Evolutionary conservation across 106 monocot genomes (phyloP).

Genomic region (Hemerocallis citrina): DNA sequence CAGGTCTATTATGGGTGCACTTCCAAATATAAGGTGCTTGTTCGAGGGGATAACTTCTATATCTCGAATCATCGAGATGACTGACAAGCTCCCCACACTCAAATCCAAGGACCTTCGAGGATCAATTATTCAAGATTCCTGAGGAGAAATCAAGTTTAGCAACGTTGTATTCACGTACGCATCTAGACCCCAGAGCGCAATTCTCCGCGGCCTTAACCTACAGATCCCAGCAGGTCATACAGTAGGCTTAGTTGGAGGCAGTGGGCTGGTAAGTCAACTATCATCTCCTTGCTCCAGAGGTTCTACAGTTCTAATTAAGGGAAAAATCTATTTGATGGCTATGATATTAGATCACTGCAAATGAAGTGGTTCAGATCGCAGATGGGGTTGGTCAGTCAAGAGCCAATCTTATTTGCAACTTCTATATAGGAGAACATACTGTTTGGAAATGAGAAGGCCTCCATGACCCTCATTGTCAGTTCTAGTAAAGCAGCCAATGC

Average conservation of each 20-base stretch:
- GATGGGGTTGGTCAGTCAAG: conserved; percentile 35
- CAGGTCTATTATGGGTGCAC: conserved; percentile 22
- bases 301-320: conserved; percentile 30
- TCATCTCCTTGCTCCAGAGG: conserved; percentile 27
- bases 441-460: conserved; percentile 28
- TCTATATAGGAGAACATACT: conserved; percentile 43
- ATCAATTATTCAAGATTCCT: not conserved
- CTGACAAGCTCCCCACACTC: conserved; percentile 7
- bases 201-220: conserved; percentile 18
- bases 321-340: conserved; percentile 22
- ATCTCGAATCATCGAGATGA: conserved; percentile 15
- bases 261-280: conserved; percentile 39
- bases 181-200: conserved; percentile 21
- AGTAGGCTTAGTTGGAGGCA: conserved; percentile 28
- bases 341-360: conserved; percentile 10
- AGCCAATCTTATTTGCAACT: conserved; percentile 35
- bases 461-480: conserved; percentile 17
- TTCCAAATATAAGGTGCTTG: conserved; percentile 26
- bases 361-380: conserved; percentile 32
- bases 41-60: conserved; percentile 20
- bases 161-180: conserved; percentile 28
- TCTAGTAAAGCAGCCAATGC: conserved; percentile 69
- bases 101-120: conserved; percentile 3
- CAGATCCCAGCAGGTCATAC: conserved; percentile 18
- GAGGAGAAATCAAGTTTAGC: conserved; percentile 25